Conservation (phyloP, 225 moss, liverwort and hornwort species). For the Rhytidiadelphus loreus region DNA sequence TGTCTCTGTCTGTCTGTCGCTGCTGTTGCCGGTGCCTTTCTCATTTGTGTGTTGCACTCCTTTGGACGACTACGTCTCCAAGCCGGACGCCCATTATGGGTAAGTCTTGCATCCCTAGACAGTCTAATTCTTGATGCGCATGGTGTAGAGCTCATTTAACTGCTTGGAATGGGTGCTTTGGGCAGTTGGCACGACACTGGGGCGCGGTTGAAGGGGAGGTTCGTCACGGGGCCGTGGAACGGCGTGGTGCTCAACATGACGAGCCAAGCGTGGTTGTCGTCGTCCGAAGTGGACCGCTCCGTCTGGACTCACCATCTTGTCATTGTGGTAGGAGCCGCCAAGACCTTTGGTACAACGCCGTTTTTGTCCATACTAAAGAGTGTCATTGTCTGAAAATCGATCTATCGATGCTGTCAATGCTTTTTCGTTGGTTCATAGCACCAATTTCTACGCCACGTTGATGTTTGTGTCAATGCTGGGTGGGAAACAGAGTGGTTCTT, state of each 20-base stretch:
- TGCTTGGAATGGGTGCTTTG: background rate
- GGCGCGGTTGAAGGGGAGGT: constrained; percentile 47
- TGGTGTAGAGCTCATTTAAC: background rate
- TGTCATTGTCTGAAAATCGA: background rate
- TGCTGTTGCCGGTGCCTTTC: background rate
- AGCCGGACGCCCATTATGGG: constrained; percentile 63
- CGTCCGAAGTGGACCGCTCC: constrained; percentile 55
- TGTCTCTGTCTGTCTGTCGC: background rate
- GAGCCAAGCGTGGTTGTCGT: constrained; percentile 78
- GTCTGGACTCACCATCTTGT: constrained; percentile 84
- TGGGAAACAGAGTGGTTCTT: background rate
- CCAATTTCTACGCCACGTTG: background rate
- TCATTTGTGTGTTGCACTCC: constrained; percentile 25
- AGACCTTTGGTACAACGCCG: background rate
- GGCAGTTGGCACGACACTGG: constrained; percentile 89
- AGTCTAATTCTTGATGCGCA: background rate
- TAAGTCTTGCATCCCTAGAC: background rate
- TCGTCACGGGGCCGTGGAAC: constrained; percentile 60
- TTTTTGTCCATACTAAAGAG: background rate
- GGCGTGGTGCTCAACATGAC: constrained; percentile 79
- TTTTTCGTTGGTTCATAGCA: background rate
- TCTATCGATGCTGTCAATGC: background rate
- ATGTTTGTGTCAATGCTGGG: background rate
- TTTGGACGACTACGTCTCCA: constrained; percentile 68
- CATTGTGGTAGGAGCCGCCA: constrained; percentile 43